phyloP scores from a whole-genome alignment of 495 filamentous ascomycete genomes.

The Penicillium psychrofluorescens region DNA sequence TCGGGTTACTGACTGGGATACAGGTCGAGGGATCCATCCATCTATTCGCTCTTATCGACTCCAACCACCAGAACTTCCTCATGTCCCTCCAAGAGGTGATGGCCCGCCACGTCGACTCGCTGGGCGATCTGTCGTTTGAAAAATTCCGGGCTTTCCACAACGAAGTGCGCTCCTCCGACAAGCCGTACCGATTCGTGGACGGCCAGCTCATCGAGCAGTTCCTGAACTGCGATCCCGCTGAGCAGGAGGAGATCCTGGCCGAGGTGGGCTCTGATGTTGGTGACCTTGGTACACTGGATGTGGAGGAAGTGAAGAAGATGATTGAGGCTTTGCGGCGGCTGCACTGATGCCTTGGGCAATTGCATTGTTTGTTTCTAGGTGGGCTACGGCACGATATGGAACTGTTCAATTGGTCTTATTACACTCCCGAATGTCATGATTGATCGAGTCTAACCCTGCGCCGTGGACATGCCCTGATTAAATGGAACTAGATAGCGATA shows the following conservation, averaged over 20 bases:
- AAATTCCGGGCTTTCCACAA: slow-evolving; percentile 73
- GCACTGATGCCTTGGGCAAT: slow-evolving; percentile 37
- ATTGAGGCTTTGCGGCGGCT: slow-evolving; percentile 69
- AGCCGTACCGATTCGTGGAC: slow-evolving; percentile 84
- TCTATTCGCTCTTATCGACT: slow-evolving; percentile 71
- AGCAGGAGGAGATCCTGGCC: slow-evolving; percentile 58
- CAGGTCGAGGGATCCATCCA: slow-evolving; percentile 90
- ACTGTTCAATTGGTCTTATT: no score
- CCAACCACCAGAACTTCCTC: slow-evolving; percentile 65
- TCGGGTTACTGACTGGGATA: no score
- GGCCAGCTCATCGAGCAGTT: slow-evolving; percentile 87
- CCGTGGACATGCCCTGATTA: not conserved
- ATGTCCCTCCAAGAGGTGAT: slow-evolving; percentile 74
- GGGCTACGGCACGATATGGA: no score
- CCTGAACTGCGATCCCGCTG: slow-evolving; percentile 54
- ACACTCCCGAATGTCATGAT: no score
- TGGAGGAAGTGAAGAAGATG: slow-evolving; percentile 64
- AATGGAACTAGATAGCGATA: not conserved
- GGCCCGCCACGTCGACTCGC: slow-evolving; percentile 53
- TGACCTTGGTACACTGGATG: slow-evolving; percentile 22
- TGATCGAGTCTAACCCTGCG: no score
- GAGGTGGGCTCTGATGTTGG: slow-evolving; percentile 36
- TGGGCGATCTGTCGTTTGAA: slow-evolving; percentile 66
- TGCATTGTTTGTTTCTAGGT: not conserved
- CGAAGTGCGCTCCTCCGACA: slow-evolving; percentile 58